phyloP scores from a whole-genome alignment of 1,139 yeast genomes.

The Sugiyamaella xylanicola region DNA sequence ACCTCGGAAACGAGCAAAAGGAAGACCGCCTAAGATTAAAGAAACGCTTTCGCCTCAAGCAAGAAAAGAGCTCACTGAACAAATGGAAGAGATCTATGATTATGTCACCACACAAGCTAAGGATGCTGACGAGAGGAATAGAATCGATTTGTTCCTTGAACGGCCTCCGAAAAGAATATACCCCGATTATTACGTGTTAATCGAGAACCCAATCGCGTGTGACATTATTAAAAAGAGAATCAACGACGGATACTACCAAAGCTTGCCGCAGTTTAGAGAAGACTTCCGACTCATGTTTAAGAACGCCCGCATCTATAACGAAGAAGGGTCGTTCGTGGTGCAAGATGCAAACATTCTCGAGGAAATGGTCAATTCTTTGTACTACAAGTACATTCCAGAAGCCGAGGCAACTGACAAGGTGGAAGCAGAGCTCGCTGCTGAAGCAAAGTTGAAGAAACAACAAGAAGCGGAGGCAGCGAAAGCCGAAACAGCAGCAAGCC shows the following conservation, averaged over 20 bases:
- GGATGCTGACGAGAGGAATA: slow-evolving; percentile 38
- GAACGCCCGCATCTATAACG: slow-evolving; percentile 86
- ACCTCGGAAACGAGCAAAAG: slow-evolving; percentile 40
- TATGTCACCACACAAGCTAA: slow-evolving; percentile 29
- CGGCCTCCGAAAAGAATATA: slow-evolving; percentile 70
- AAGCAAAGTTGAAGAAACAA: background rate
- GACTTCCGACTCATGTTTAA: slow-evolving; percentile 77
- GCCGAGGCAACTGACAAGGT: slow-evolving; percentile 5
- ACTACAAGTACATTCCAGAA: slow-evolving; percentile 13
- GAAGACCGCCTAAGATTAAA: slow-evolving; percentile 44
- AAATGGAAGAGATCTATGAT: slow-evolving; percentile 33
- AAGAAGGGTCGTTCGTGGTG: slow-evolving; percentile 82
- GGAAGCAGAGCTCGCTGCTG: background rate
- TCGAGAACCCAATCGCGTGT: slow-evolving; percentile 80
- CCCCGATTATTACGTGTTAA: slow-evolving; percentile 84
- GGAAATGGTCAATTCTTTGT: slow-evolving; percentile 32
- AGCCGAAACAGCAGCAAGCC: too few species aligned
- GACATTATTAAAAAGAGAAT: slow-evolving; percentile 50
- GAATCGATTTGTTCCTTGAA: slow-evolving; percentile 63
- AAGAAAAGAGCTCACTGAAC: slow-evolving; percentile 32
- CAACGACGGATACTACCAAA: slow-evolving; percentile 53
- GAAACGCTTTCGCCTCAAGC: slow-evolving; percentile 47
- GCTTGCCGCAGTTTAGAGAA: slow-evolving; percentile 62
- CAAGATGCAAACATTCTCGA: slow-evolving; percentile 75
- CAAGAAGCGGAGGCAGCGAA: too few species aligned